Percentiles rank a stretch among this genome's conserved stretches.
Evolutionary conservation across 768 basidiomycete species (phyloP).

Genomic region (Saitozyma podzolica): DNA sequence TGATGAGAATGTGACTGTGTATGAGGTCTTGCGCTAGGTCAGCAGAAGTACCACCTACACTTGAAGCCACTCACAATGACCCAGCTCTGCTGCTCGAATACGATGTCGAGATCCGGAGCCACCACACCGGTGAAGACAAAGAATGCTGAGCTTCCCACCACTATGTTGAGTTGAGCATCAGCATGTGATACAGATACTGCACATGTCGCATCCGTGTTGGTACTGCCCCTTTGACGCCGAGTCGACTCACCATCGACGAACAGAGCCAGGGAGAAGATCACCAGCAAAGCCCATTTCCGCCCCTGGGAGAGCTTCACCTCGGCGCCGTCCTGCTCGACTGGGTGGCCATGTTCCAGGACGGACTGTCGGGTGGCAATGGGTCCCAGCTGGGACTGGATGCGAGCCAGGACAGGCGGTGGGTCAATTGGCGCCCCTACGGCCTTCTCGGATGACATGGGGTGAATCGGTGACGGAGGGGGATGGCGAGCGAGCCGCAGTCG

Average conservation of each 20-base stretch:
- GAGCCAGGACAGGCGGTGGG: no score
- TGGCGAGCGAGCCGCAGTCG: no score
- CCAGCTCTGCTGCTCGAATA: slow-evolving; percentile 21
- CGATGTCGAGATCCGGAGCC: slow-evolving; percentile 14
- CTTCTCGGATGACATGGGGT: no score
- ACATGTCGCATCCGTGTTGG: background rate
- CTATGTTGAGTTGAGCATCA: background rate
- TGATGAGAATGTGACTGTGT: slow-evolving; percentile 27
- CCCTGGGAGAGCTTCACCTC: slow-evolving; percentile 9
- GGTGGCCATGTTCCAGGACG: no score
- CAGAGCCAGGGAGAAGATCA: slow-evolving; percentile 19
- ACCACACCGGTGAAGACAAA: slow-evolving; percentile 22
- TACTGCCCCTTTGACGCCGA: background rate
- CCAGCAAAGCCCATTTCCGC: slow-evolving; percentile 21
- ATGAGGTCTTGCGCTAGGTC: slow-evolving; percentile 13
- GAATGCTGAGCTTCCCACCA: slow-evolving; percentile 16
- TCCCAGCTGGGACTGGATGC: no score
- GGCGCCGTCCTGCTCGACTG: no score
- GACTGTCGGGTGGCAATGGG: no score
- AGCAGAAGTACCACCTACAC: background rate
- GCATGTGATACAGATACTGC: background rate
- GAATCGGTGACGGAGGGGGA: no score
- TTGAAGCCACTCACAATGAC: slow-evolving; percentile 18
- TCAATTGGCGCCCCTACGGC: no score
- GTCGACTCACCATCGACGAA: slow-evolving; percentile 23